A percentile compares a stretch with the other conserved stretches of the same genome.
phyloP scores from a whole-genome alignment of 495 filamentous ascomycete genomes.

The Daldinia grandis region DNA sequence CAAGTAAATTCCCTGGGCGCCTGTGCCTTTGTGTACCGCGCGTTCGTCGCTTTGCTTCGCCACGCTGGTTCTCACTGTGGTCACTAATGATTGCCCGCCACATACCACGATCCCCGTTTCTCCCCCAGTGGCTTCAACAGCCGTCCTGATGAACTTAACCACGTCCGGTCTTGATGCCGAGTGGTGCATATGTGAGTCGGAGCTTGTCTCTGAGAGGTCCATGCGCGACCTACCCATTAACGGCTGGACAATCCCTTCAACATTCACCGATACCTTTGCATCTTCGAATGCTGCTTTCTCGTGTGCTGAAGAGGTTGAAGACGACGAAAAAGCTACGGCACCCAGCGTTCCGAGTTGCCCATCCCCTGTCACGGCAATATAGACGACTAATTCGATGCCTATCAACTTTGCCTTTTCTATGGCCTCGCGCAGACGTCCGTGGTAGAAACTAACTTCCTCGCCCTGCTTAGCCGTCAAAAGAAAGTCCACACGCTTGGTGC shows the following conservation, averaged over 20 bases:
- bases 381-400: constrained; percentile 57
- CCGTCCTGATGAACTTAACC: constrained; percentile 52
- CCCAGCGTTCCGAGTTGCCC: constrained; percentile 32
- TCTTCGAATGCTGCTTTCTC: constrained; percentile 44
- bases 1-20: constrained; percentile 75
- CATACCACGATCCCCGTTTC: constrained; percentile 88
- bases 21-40: constrained; percentile 89
- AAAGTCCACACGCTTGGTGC: constrained; percentile 72
- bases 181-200: constrained; percentile 54
- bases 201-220: constrained; percentile 43
- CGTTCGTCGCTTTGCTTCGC: constrained; percentile 81
- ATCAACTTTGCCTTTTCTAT: constrained; percentile 59
- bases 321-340: constrained; percentile 4
- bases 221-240: constrained; percentile 36
- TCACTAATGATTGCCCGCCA: constrained; percentile 72
- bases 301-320: constrained; percentile 21
- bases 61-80: constrained; percentile 70
- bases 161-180: constrained; percentile 54
- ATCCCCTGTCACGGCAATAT: constrained; percentile 65
- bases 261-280: constrained; percentile 29
- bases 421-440: constrained; percentile 65
- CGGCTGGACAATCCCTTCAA: constrained; percentile 27
- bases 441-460: constrained; percentile 74
- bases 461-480: constrained; percentile 76
- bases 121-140: constrained; percentile 77